Evolutionary conservation across 2,329 filamentous ascomycete species (phyloP), one percentile per base, ranked within the genome.

Genomic region (Calonectria honghensis): DNA sequence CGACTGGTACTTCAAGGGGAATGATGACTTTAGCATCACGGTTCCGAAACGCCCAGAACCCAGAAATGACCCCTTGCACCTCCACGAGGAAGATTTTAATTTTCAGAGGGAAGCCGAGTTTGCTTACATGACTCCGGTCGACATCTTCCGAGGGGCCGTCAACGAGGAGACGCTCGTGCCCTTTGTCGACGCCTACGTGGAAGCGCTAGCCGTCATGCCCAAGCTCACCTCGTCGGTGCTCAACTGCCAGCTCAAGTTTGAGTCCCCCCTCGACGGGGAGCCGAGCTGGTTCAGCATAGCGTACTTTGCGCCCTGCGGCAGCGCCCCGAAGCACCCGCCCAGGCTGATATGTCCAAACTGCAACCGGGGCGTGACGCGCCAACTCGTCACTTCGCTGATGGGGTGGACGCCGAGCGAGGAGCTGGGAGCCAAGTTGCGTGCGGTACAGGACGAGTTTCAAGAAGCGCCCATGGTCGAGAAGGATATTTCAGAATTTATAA

Each of bases 171-270:
- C 35, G 10, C 63, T 72, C 1, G 14, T 65, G 4, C 68, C 72
- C 4, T 50, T 74, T 27, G 45, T 74, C 16, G 72, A 72, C 3
- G 37, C 52, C 0, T 74, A 63, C 16, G 72, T 29, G 13, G 45
- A 67, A 9, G 72, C 72, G 5, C 41, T 74, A 1, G 71, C 72
- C 2, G 41, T n/a, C 7, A 74, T 74, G 72, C 72, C 72, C 1
- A 72, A 64, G 45, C 61, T 74, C 32, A 37, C 20, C n/a, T 37
- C 63, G 3, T 54, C 68, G 2, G 29, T 32, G 6, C 29, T 74
- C 24, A 39, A 51, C 14, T 74, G 61, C 16, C 27, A 72, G 7
- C 68, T 71, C 20, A 45, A 63, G 45, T n/a, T 52, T 37, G 27
- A 66, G 3, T 48, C 39, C 13, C 29, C 64, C 18, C 9, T 32